Percentiles rank a stretch among this genome's conserved stretches.
phyloP scores from a whole-genome alignment of 805 yeast genomes.

The Metschnikowia borealis region DNA sequence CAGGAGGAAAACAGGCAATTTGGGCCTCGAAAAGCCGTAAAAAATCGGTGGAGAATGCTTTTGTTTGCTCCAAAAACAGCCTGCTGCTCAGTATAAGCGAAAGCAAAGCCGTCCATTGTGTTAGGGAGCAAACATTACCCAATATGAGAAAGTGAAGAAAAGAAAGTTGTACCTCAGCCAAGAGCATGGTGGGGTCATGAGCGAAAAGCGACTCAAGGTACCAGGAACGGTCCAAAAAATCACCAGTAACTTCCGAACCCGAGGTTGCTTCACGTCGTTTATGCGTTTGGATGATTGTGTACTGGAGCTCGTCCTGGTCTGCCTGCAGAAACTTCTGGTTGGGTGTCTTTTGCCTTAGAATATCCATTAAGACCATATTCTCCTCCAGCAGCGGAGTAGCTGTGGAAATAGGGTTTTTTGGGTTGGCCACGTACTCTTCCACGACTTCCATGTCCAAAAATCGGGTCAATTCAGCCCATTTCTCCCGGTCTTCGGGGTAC shows the following conservation, averaged over 20 bases:
- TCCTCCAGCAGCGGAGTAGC: slow-evolving; percentile 51
- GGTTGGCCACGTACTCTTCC: slow-evolving; percentile 12
- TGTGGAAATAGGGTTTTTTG: slow-evolving; percentile 33
- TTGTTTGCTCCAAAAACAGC: slow-evolving; percentile 20
- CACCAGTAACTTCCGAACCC: slow-evolving; percentile 40
- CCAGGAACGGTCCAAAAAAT: slow-evolving; percentile 61
- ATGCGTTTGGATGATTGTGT: slow-evolving; percentile 41
- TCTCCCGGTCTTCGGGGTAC: slow-evolving; percentile 29
- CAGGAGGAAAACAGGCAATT: slow-evolving; percentile 39
- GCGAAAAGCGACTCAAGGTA: slow-evolving; percentile 41
- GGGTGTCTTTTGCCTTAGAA: slow-evolving; percentile 23
- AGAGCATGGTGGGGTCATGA: slow-evolving; percentile 23
- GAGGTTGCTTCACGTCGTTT: slow-evolving; percentile 27
- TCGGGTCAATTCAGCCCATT: slow-evolving; percentile 16
- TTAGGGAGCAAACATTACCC: slow-evolving; percentile 60
- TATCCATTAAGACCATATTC: slow-evolving; percentile 35
- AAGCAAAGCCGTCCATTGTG: slow-evolving; percentile 59
- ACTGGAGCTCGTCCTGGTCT: slow-evolving; percentile 32
- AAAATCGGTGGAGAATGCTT: slow-evolving; percentile 27
- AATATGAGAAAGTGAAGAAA: slow-evolving; percentile 48
- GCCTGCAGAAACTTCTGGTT: slow-evolving; percentile 22
- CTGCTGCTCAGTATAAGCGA: slow-evolving; percentile 37
- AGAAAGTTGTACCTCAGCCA: slow-evolving; percentile 54
- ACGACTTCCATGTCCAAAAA: slow-evolving; percentile 25
- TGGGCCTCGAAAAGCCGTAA: slow-evolving; percentile 33